These are phyloP conservation scores for Leishmania braziliensis DNA, from an alignment of 208 protist genomes.

Conservation along the genomic window DNA sequence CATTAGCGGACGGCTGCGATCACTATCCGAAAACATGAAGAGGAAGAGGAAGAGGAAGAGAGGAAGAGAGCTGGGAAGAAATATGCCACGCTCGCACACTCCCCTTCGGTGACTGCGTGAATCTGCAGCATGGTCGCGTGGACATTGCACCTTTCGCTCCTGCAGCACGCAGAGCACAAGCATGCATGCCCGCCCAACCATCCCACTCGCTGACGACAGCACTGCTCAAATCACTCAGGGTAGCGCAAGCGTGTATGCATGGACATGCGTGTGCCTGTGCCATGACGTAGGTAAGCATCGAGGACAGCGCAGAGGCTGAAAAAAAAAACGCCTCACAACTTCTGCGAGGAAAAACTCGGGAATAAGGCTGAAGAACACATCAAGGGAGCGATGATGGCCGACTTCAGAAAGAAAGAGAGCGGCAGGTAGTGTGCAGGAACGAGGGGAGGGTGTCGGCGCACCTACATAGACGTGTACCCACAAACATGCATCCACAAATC, in stretches of 20 bases:
- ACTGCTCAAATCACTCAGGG: background rate
- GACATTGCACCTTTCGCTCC: too few relatives aligned
- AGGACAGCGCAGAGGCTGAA: background rate
- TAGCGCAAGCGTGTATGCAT: background rate
- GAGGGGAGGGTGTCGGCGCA: slow-evolving; percentile 3
- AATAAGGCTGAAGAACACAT: background rate
- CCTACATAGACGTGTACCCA: background rate
- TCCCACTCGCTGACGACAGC: background rate
- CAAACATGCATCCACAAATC: background rate
- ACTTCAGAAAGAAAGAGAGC: background rate
- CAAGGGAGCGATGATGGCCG: background rate
- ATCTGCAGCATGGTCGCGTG: background rate
- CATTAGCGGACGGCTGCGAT: background rate
- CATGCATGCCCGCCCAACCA: background rate
- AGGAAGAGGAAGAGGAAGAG: background rate
- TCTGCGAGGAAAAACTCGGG: background rate
- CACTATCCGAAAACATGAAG: background rate
- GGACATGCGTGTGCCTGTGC: background rate
- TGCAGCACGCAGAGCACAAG: background rate
- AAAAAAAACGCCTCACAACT: background rate
- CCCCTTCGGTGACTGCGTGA: background rate
- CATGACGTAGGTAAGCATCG: background rate
- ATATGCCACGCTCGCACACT: background rate
- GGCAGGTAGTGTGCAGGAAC: slow-evolving; percentile 11
- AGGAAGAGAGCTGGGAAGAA: background rate